phyloP scores from a whole-genome alignment of 768 basidiomycete genomes.

The Coprinopsis strossmayeri region DNA sequence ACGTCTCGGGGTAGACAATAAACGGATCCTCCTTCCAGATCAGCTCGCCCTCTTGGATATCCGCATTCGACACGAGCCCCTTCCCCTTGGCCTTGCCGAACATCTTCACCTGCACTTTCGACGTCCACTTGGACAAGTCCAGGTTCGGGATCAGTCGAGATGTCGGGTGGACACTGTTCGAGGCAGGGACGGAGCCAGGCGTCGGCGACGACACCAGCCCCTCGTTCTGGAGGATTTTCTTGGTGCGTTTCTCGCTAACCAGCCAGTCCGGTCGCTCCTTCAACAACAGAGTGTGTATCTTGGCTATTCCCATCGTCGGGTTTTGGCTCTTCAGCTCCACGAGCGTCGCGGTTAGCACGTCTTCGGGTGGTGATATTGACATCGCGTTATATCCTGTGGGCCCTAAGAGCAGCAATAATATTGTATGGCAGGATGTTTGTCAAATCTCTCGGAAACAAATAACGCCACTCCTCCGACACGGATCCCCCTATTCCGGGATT shows the following conservation, averaged over 20 bases:
- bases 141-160: slow-evolving; percentile 60
- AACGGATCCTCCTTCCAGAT: slow-evolving; percentile 87
- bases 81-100: slow-evolving; percentile 75
- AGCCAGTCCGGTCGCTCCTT: slow-evolving; percentile 58
- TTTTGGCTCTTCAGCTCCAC: slow-evolving; percentile 47
- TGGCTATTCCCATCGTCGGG: slow-evolving; percentile 63
- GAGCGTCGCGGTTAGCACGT: slow-evolving; percentile 52
- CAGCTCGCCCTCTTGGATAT: slow-evolving; percentile 63
- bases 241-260: slow-evolving; percentile 78
- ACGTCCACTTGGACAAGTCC: slow-evolving; percentile 55
- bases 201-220: slow-evolving; percentile 33
- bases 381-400: slow-evolving; percentile 6
- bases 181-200: slow-evolving; percentile 12
- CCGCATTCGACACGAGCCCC: slow-evolving; percentile 67
- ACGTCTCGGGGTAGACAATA: slow-evolving; percentile 78
- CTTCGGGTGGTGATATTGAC: slow-evolving; percentile 47
- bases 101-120: slow-evolving; percentile 57
- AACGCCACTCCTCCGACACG: too few species aligned
- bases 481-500: too few species aligned
- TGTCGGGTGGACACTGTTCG: slow-evolving; percentile 39
- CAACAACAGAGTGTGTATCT: slow-evolving; percentile 61
- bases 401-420: too few species aligned
- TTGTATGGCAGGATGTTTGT: too few species aligned
- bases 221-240: slow-evolving; percentile 61
- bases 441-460: too few species aligned